A percentile compares a stretch with the other conserved stretches of the same genome.
Evolutionary conservation across 352 stramenopile genomes (phyloP).

Genomic region (Phytophthora pistaciae): DNA sequence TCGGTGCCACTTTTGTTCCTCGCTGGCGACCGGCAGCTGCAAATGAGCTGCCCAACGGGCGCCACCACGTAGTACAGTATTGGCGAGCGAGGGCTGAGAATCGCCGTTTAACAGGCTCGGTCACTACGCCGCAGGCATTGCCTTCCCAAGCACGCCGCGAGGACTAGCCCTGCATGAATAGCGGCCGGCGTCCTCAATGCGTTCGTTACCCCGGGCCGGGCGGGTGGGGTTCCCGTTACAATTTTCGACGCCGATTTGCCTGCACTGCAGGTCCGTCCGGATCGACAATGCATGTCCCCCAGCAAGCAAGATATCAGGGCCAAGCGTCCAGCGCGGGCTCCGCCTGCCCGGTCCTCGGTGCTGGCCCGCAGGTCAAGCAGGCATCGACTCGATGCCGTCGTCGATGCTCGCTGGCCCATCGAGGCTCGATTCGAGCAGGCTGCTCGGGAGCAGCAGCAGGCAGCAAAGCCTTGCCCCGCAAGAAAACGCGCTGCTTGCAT

Average conservation of each 20-base stretch:
- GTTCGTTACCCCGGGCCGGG: neutral
- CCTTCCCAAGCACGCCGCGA: neutral
- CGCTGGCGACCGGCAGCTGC: constrained; percentile 30
- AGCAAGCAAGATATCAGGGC: neutral
- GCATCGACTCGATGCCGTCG: neutral
- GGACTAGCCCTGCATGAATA: neutral
- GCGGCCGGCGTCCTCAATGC: neutral
- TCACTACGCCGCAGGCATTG: neutral
- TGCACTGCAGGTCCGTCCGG: constrained; percentile 4
- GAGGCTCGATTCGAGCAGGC: neutral
- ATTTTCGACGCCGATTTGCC: constrained; percentile 28
- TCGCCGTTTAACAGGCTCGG: neutral
- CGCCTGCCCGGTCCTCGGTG: neutral
- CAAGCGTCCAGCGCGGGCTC: neutral
- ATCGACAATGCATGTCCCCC: constrained; percentile 21
- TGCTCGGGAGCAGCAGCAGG: neutral
- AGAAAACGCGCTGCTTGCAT: neutral
- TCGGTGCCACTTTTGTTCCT: constrained; percentile 28
- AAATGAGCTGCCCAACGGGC: constrained; percentile 22
- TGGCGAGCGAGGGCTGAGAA: neutral
- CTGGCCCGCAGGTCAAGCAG: neutral
- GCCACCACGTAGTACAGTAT: constrained; percentile 3
- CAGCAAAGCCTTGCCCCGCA: neutral
- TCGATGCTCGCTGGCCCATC: neutral
- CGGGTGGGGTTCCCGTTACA: constrained; percentile 24